Conservation (phyloP, 1,139 yeast species). For the Waltiozyma sp. region DNA sequence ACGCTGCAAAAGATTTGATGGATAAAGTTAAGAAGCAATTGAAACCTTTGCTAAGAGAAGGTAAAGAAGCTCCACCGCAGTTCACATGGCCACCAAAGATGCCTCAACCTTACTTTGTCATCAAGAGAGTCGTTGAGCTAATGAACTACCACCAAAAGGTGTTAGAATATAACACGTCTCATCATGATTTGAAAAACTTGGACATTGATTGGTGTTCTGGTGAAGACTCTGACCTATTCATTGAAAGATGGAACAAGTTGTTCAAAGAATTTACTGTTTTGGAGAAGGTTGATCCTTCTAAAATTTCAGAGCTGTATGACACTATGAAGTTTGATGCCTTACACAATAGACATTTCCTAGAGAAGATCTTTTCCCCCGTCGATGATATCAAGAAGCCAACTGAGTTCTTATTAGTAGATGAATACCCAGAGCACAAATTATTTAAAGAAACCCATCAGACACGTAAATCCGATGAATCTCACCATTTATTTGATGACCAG, state of each 20-base stretch:
- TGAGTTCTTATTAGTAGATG: conserved; percentile 56
- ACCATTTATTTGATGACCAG: conserved; percentile 58
- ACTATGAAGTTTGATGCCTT: conserved; percentile 98
- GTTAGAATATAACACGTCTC: conserved; percentile 70
- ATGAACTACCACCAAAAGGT: conserved; percentile 87
- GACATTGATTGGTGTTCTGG: conserved; percentile 94
- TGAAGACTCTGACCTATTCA: conserved; percentile 82
- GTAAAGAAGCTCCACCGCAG: conserved; percentile 97
- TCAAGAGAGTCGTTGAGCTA: conserved; percentile 85
- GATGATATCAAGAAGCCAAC: conserved; percentile 35
- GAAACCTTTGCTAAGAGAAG: conserved; percentile 88
- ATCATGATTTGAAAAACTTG: conserved; percentile 36
- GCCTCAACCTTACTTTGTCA: conserved; percentile 94
- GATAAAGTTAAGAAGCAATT: conserved; percentile 95
- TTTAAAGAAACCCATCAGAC: conserved; percentile 37
- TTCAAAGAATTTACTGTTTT: conserved; percentile 87
- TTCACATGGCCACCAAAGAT: conserved; percentile 98
- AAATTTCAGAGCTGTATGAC: conserved; percentile 91
- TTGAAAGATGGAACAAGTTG: conserved; percentile 95
- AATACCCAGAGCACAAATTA: conserved; percentile 74
- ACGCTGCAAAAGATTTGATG: conserved; percentile 97
- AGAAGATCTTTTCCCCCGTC: conserved; percentile 70
- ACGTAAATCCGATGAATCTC: conserved; percentile 10
- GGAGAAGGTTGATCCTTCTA: conserved; percentile 96
- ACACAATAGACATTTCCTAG: conserved; percentile 84